Percentiles rank a stretch among this genome's conserved stretches.
Conservation (phyloP, 2,329 filamentous ascomycete species). For the Cryphonectria parasitica region DNA sequence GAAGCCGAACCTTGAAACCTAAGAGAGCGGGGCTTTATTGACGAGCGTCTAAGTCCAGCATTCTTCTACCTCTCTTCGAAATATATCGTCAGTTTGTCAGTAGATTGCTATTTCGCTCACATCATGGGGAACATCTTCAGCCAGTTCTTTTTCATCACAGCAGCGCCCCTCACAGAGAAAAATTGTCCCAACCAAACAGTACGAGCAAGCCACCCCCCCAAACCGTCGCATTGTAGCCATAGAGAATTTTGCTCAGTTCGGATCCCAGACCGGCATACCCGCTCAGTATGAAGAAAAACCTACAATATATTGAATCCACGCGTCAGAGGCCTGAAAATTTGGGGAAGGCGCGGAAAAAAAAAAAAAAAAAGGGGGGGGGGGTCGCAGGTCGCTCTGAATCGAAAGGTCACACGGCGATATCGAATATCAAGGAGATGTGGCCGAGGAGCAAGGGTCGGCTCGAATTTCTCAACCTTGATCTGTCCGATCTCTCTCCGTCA, state of each 20-base stretch:
- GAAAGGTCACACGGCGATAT: slow-evolving; percentile 12
- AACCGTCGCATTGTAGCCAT: slow-evolving; percentile 51
- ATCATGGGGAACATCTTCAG: slow-evolving; percentile 35
- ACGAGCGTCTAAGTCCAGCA: neutral
- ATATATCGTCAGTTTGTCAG: neutral
- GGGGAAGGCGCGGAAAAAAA: too few species aligned
- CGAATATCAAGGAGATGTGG: neutral
- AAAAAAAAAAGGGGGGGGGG: too few species aligned
- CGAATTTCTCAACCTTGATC: slow-evolving; percentile 15
- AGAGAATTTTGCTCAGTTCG: slow-evolving; percentile 53
- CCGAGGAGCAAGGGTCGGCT: slow-evolving; percentile 6
- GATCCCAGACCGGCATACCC: slow-evolving; percentile 41
- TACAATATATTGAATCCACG: too few species aligned
- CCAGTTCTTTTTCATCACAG: slow-evolving; percentile 33
- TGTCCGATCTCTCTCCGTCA: slow-evolving; percentile 20
- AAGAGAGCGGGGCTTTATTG: neutral
- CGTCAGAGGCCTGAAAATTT: too few species aligned
- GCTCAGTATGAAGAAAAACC: slow-evolving; percentile 47
- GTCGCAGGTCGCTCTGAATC: slow-evolving; percentile 42
- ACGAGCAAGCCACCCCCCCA: slow-evolving; percentile 38
- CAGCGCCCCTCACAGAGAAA: slow-evolving; percentile 33
- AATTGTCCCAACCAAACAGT: slow-evolving; percentile 35
- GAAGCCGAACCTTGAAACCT: neutral
- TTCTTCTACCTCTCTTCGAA: neutral
- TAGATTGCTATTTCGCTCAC: neutral